Evolutionary conservation across 1,284 basidiomycete genomes (phyloP), one percentile per base, ranked within the genome.

Genomic region (Vanrija sp.): DNA sequence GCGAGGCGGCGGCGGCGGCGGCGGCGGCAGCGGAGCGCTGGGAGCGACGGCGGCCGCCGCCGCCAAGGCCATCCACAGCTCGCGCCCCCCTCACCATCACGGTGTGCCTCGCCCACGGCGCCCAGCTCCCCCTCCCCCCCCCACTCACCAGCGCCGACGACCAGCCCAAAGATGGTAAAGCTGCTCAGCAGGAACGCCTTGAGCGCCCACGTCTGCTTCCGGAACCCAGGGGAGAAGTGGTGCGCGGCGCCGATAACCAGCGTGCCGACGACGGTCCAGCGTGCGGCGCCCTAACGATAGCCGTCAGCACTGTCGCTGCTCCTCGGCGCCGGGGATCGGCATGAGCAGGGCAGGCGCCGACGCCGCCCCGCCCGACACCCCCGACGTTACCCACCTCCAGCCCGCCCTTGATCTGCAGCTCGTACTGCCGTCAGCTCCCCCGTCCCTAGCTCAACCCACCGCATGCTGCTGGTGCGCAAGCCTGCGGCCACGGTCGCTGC

Each of bases 121-220:
- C 23, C 23, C 3, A n/a, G 10, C 3, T 25, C 28, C 16, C 5
- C 25, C 12, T 1, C 28, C 10, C 9, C 14, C 14, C 9, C 5
- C 6, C 44, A 55, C 62, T 39, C 49, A 66, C 68, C 63, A 28
- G 73, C 74, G 19, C 67, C 69, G 14, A 70, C 52, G 6, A 34
- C 34, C 34, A 34, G 12, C 5, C 34, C 34, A 34, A 34, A 34
- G 34, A 34, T 34, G 12, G 34, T 34, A 14, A 34, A 34, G 34
- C 34, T 34, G 34, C 34, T 34, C 12, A 34, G 63, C 38, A 77
- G 73, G 72, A 89, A 91, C 1, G 81, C 84, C 74, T 93, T 93
- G 78, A 91, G 84, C 2, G 86, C 83, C 40, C 89, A 79, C 1
- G 88, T 88, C 73, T 91, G 89, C 47, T 67, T 88, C 87, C 86